Conservation (phyloP, 768 basidiomycete genomes). For the Suillus occidentalis region DNA sequence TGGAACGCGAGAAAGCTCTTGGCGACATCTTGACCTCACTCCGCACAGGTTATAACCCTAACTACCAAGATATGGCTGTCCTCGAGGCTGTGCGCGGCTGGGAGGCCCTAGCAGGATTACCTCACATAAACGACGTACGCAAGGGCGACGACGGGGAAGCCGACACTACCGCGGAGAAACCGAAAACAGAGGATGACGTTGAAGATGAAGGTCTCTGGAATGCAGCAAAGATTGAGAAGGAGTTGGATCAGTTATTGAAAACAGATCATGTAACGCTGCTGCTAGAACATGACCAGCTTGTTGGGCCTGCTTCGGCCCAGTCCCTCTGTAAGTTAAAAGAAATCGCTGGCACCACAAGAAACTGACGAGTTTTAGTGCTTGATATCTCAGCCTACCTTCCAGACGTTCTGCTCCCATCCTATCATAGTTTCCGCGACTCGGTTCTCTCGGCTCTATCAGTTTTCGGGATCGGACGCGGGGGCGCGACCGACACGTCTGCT, state of each 20-base stretch:
- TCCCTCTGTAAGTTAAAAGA: slow-evolving; percentile 53
- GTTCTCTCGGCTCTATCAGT: slow-evolving; percentile 62
- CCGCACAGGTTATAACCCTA: slow-evolving; percentile 90
- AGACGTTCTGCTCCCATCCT: slow-evolving; percentile 72
- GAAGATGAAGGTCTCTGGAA: slow-evolving; percentile 64
- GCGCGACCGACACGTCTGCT: slow-evolving; percentile 35
- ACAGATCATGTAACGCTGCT: slow-evolving; percentile 75
- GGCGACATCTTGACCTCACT: slow-evolving; percentile 82
- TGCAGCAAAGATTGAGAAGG: slow-evolving; percentile 53
- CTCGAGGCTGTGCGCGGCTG: slow-evolving; percentile 95
- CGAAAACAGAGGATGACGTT: slow-evolving; percentile 41
- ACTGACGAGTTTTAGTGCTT: slow-evolving; percentile 55
- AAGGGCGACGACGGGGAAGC: slow-evolving; percentile 45
- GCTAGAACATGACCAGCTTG: slow-evolving; percentile 72
- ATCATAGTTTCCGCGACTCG: slow-evolving; percentile 62
- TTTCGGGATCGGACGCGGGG: slow-evolving; percentile 55
- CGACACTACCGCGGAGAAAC: slow-evolving; percentile 16
- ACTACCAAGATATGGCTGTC: slow-evolving; percentile 99
- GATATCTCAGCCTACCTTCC: slow-evolving; percentile 83
- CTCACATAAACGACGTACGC: slow-evolving; percentile 68
- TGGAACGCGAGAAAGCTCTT: slow-evolving; percentile 74
- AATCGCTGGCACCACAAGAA: not conserved
- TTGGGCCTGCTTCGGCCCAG: slow-evolving; percentile 46
- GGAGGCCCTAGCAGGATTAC: slow-evolving; percentile 71
- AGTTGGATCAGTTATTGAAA: slow-evolving; percentile 56